phyloP scores from a whole-genome alignment of 257 asterid genomes.

The Fraxinus quadrangulata region DNA sequence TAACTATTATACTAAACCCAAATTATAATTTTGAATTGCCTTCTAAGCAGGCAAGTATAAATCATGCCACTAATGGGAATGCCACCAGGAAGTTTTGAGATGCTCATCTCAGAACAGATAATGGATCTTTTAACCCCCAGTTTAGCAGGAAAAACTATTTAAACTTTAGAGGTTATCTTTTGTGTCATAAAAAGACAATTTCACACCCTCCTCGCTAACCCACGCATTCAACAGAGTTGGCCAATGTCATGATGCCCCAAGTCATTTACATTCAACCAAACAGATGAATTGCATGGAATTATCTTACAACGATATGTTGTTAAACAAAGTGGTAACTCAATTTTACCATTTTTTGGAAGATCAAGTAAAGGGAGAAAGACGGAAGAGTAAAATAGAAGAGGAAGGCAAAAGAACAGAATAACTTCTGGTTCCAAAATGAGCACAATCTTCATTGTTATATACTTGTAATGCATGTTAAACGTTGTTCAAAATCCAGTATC shows the following conservation, averaged over 20 bases:
- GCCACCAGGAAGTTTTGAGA: neutral
- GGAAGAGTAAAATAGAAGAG: neutral
- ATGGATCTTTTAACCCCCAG: neutral
- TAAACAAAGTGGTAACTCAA: neutral
- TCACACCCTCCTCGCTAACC: neutral
- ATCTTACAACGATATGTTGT: neutral
- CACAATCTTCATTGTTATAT: neutral
- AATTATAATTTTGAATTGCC: neutral
- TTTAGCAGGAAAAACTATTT: neutral
- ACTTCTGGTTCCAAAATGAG: neutral
- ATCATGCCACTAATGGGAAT: neutral
- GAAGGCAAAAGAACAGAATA: neutral
- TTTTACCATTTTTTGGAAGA: neutral
- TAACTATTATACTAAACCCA: neutral
- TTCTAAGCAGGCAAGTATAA: neutral
- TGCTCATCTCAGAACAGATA: neutral
- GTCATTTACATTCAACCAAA: neutral
- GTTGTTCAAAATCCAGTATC: neutral
- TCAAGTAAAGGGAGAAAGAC: neutral
- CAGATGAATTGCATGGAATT: neutral
- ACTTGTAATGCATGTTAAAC: neutral
- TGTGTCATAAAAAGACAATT: neutral
- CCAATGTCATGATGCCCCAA: neutral
- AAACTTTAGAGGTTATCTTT: conserved; percentile 3
- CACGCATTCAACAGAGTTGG: neutral